phyloP scores from a whole-genome alignment of 352 stramenopile species.

The Phytophthora citrophthora region DNA sequence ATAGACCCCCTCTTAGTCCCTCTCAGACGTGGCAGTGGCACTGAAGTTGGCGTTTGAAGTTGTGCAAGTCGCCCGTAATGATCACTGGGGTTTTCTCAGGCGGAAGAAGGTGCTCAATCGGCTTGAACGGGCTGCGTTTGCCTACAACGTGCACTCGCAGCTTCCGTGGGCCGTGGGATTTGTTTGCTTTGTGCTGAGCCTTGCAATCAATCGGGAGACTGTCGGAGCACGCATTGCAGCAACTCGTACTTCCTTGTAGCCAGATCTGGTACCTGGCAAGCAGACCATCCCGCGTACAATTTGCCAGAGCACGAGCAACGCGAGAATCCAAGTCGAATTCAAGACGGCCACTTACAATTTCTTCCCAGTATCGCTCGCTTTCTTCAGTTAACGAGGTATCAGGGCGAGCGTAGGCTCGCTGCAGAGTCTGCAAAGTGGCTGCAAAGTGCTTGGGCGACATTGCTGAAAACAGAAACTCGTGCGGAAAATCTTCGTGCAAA shows the following conservation, averaged over 20 bases:
- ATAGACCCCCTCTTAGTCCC: constrained; percentile 18
- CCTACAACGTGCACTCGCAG: constrained; percentile 81
- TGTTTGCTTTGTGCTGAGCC: constrained; percentile 1
- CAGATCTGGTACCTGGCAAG: constrained; percentile 57
- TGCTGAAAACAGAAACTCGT: constrained; percentile 25
- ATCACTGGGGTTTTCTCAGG: constrained; percentile 57
- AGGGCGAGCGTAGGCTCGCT: constrained; percentile 49
- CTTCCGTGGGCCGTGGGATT: constrained; percentile 41
- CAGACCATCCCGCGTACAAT: constrained; percentile 53
- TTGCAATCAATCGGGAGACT: not conserved
- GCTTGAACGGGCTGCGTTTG: constrained; percentile 62
- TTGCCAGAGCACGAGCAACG: constrained; percentile 45
- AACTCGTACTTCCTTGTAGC: constrained; percentile 49
- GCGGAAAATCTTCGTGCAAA: constrained; percentile 50
- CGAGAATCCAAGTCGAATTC: constrained; percentile 67
- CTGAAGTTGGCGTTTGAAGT: constrained; percentile 63
- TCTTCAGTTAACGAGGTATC: constrained; percentile 62
- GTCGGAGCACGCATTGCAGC: constrained; percentile 13
- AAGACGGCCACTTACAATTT: constrained; percentile 65
- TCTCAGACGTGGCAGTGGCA: constrained; percentile 53
- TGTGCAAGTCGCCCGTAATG: constrained; percentile 57
- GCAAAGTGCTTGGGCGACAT: constrained; percentile 50
- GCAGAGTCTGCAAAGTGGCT: constrained; percentile 54
- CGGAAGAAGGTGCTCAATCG: constrained; percentile 62
- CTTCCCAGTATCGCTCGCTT: constrained; percentile 76